Evolutionary conservation across 2,329 filamentous ascomycete genomes (phyloP).

Genomic region (Thyridium curvatum): DNA sequence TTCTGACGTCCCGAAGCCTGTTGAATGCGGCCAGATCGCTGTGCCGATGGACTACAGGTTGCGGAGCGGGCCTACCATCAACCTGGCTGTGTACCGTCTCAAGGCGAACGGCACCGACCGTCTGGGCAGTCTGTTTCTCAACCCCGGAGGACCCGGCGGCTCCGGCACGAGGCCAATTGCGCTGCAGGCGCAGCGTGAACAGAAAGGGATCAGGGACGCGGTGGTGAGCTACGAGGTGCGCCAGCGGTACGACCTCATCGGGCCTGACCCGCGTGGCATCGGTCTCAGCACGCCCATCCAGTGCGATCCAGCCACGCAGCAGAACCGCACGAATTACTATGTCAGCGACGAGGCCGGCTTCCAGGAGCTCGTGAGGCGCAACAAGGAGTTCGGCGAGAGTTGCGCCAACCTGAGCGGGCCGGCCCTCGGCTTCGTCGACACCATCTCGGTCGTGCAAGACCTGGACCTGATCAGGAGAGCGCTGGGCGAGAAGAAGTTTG

Average conservation of each 20-base stretch:
- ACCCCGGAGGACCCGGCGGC: conserved; percentile 32
- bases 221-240: conserved; percentile 16
- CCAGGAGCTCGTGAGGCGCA: conserved; percentile 28
- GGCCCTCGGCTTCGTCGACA: conserved; percentile 34
- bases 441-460: conserved; percentile 24
- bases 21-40: background rate
- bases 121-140: conserved; percentile 29
- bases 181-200: conserved; percentile 2
- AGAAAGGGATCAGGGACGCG: too few species aligned
- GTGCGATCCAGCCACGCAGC: conserved; percentile 29
- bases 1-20: too few species aligned
- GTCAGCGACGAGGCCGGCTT: conserved; percentile 29
- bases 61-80: background rate
- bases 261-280: conserved; percentile 34
- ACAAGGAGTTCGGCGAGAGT: conserved; percentile 28
- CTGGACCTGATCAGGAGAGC: conserved; percentile 26
- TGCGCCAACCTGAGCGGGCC: conserved; percentile 30
- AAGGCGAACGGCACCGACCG: background rate
- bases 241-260: conserved; percentile 33
- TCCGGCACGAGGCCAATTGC: conserved; percentile 19
- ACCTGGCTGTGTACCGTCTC: background rate
- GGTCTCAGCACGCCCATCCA: conserved; percentile 29
- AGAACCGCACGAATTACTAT: conserved; percentile 27
- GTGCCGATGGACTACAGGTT: background rate
- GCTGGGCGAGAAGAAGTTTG: conserved; percentile 25